Percentiles rank a stretch among this genome's conserved stretches.
Evolutionary conservation across 164 flowering plant genomes (phyloP).

Genomic region (Vitis rupestris): DNA sequence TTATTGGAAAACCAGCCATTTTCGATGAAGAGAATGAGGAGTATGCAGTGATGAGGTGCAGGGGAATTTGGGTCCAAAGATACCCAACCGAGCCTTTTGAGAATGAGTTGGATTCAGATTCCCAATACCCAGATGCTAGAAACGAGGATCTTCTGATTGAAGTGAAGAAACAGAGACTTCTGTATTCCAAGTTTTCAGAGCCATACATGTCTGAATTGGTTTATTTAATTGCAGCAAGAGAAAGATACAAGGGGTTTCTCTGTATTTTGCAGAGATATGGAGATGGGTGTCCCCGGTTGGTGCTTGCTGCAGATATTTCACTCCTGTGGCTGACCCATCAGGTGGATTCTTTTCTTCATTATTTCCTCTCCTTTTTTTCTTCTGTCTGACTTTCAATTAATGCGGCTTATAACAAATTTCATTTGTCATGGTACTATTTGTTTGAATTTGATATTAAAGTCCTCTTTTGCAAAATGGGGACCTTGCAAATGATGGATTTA

Average conservation of each 20-base stretch:
- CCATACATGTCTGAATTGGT: conserved; percentile 69
- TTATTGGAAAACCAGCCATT: conserved; percentile 63
- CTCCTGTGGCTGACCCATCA: conserved; percentile 86
- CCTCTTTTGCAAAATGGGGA: no score
- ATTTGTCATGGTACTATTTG: background rate
- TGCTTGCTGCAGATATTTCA: conserved; percentile 75
- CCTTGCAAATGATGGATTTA: no score
- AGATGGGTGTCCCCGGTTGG: conserved; percentile 43
- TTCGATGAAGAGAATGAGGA: conserved; percentile 86
- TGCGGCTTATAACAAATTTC: background rate
- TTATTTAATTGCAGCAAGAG: conserved; percentile 72
- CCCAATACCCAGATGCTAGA: background rate
- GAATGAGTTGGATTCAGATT: conserved; percentile 35
- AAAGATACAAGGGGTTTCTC: conserved; percentile 68
- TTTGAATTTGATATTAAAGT: background rate
- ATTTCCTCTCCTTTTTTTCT: background rate
- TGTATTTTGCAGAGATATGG: conserved; percentile 42
- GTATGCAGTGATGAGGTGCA: conserved; percentile 76
- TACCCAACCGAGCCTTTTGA: conserved; percentile 81
- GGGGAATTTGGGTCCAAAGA: conserved; percentile 57
- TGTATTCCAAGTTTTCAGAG: conserved; percentile 46
- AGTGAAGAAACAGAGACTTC: conserved; percentile 36
- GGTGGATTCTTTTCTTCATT: conserved; percentile 32
- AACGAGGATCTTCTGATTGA: conserved; percentile 39
- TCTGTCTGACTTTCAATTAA: conserved; percentile 1